These are phyloP conservation scores for Globisporangium ultimum DNA, from an alignment of 352 stramenopile species.

Conservation along the genomic window DNA sequence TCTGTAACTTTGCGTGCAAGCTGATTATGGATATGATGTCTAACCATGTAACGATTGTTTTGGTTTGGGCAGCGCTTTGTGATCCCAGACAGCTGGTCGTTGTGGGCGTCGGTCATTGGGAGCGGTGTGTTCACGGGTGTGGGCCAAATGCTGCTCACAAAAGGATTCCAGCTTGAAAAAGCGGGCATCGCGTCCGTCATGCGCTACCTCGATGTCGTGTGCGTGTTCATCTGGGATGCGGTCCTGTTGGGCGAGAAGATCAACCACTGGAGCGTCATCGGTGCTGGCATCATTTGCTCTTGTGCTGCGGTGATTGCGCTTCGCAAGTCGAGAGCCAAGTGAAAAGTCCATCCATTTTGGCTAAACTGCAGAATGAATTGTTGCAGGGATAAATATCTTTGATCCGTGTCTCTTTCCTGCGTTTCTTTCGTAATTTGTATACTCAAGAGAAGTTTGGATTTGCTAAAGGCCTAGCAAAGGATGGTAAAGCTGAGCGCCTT, in stretches of 20 bases:
- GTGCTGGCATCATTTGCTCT: conserved; percentile 62
- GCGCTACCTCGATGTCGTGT: conserved; percentile 84
- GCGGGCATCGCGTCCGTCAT: conserved; percentile 81
- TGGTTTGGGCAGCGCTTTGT: no score
- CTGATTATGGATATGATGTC: no score
- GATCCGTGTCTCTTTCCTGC: no score
- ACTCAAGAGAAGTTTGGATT: no score
- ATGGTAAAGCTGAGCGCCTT: no score
- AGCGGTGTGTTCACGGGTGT: conserved; percentile 67
- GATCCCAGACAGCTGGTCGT: conserved; percentile 24
- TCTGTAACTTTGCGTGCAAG: no score
- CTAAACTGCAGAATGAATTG: no score
- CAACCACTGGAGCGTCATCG: conserved; percentile 70
- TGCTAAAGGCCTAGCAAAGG: no score
- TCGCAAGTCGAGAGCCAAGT: conserved; percentile 25
- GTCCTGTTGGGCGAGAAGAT: conserved; percentile 59
- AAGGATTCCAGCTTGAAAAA: conserved; percentile 82
- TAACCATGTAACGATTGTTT: no score
- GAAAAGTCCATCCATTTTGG: no score
- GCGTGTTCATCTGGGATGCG: conserved; percentile 77
- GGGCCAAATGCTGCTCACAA: conserved; percentile 68
- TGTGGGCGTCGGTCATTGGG: conserved; percentile 53
- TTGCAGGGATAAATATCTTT: no score
- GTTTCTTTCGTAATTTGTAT: no score
- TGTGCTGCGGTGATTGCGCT: conserved; percentile 62